A percentile compares a stretch with the other conserved stretches of the same genome.
These are phyloP conservation scores for Cantharellus anzutake DNA, from an alignment of 768 basidiomycete species.

Conservation along the genomic window DNA sequence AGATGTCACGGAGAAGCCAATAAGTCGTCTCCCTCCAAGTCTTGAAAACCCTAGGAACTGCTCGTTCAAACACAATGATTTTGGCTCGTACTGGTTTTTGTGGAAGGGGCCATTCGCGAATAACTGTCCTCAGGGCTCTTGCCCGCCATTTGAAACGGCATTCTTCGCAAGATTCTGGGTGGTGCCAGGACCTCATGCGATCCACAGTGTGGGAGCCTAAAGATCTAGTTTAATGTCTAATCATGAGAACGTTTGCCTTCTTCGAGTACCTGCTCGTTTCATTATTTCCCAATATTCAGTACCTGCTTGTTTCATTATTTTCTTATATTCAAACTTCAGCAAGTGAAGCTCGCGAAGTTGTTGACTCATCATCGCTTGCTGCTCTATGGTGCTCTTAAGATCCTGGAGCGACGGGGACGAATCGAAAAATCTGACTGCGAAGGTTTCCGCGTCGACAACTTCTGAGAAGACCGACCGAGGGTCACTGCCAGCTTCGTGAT, in stretches of 20 bases:
- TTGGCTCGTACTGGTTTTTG: slow-evolving; percentile 10
- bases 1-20: not conserved
- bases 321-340: too few relatives aligned
- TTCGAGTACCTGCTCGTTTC: too few relatives aligned
- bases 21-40: slow-evolving; percentile 1
- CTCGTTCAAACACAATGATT: slow-evolving; percentile 1
- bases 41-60: not conserved
- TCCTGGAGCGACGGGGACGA: slow-evolving; percentile 3
- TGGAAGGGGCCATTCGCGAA: slow-evolving; percentile 33
- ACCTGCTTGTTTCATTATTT: too few relatives aligned
- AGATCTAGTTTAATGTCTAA: not conserved
- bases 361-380: not conserved
- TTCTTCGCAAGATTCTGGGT: slow-evolving; percentile 13
- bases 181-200: not conserved
- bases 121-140: slow-evolving; percentile 13
- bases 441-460: not conserved
- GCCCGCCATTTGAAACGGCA: slow-evolving; percentile 14
- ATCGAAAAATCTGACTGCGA: slow-evolving; percentile 19
- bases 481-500: not conserved
- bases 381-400: not conserved
- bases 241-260: too few relatives aligned
- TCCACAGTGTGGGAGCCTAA: not conserved
- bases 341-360: too few relatives aligned
- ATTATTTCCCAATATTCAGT: too few relatives aligned
- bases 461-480: not conserved